A percentile compares a stretch with the other conserved stretches of the same genome.
These are phyloP conservation scores for Dissophora ornata DNA, from an alignment of 192 early-diverging fungal genomes.

Conservation along the genomic window DNA sequence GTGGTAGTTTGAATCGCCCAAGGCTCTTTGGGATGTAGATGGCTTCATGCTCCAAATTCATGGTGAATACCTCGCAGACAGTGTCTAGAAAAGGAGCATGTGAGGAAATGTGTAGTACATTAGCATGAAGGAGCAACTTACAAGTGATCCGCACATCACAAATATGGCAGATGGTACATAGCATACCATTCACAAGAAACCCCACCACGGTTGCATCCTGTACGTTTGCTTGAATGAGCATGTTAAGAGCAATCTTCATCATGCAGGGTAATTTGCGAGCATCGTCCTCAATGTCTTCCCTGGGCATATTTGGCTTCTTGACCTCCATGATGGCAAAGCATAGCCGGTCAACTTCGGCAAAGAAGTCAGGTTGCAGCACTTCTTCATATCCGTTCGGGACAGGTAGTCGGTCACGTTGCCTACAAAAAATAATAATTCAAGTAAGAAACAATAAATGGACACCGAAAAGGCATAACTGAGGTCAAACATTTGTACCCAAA, in stretches of 20 bases:
- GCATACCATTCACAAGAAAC: conserved; percentile 20
- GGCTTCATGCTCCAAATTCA: conserved; percentile 26
- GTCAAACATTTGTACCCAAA: background rate
- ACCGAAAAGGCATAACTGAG: background rate
- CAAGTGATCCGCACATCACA: too few species aligned
- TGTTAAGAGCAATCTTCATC: conserved; percentile 20
- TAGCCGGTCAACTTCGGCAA: conserved; percentile 1
- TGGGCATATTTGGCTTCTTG: conserved; percentile 12
- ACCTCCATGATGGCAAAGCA: conserved; percentile 18
- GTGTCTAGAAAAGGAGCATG: conserved; percentile 9
- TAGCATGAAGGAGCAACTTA: too few species aligned
- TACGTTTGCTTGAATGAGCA: conserved; percentile 15
- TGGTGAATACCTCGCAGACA: conserved; percentile 14
- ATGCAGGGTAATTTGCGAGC: conserved; percentile 10
- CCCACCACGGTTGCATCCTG: conserved; percentile 7
- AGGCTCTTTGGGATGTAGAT: conserved; percentile 24
- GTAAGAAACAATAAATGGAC: conserved; percentile 1
- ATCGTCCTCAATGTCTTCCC: conserved; percentile 6
- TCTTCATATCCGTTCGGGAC: conserved; percentile 13
- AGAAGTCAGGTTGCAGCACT: conserved; percentile 18
- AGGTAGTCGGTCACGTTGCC: conserved; percentile 16
- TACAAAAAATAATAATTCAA: background rate
- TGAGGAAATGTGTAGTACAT: too few species aligned
- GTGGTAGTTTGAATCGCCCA: conserved; percentile 19
- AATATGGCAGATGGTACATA: too few species aligned